phyloP scores from a whole-genome alignment of 2,329 filamentous ascomycete genomes.

The Alternaria burnsii region DNA sequence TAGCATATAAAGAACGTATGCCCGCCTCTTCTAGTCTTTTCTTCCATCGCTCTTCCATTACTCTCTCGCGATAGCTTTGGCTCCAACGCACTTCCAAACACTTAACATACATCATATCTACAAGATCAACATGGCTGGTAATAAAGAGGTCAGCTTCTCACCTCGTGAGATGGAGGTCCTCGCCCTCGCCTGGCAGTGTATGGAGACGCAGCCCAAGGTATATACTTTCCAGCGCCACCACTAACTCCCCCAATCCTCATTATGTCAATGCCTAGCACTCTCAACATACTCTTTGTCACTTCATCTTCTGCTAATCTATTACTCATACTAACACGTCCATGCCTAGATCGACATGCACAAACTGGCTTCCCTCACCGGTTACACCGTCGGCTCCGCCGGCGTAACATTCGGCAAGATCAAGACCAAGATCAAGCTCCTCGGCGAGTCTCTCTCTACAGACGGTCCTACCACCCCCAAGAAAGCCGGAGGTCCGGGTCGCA shows the following conservation, averaged over 20 bases:
- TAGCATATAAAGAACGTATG: not conserved
- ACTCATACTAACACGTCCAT: slow-evolving; percentile 7
- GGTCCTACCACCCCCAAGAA: slow-evolving; percentile 2
- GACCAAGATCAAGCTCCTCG: slow-evolving; percentile 37
- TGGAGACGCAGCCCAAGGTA: slow-evolving; percentile 46
- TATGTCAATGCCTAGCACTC: not conserved
- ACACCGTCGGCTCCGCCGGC: slow-evolving; percentile 36
- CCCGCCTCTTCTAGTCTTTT: not conserved
- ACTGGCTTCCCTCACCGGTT: slow-evolving; percentile 32
- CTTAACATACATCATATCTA: not conserved
- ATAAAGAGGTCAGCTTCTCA: slow-evolving; percentile 23
- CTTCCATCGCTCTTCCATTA: slow-evolving; percentile 6
- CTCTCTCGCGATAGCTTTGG: not conserved
- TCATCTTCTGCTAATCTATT: slow-evolving; percentile 7
- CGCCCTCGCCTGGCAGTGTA: slow-evolving; percentile 47
- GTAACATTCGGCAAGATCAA: slow-evolving; percentile 46
- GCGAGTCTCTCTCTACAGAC: slow-evolving; percentile 8
- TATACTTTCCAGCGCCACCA: not conserved
- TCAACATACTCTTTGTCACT: not conserved
- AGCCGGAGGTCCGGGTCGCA: not conserved
- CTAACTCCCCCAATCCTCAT: not conserved
- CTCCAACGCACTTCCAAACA: not conserved
- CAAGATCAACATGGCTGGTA: slow-evolving; percentile 19
- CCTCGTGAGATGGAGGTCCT: slow-evolving; percentile 43
- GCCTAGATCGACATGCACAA: slow-evolving; percentile 29